Base-by-base conservation (phyloP, 2,329 filamentous ascomycete genomes). In the Venturia nashicola region DNA sequence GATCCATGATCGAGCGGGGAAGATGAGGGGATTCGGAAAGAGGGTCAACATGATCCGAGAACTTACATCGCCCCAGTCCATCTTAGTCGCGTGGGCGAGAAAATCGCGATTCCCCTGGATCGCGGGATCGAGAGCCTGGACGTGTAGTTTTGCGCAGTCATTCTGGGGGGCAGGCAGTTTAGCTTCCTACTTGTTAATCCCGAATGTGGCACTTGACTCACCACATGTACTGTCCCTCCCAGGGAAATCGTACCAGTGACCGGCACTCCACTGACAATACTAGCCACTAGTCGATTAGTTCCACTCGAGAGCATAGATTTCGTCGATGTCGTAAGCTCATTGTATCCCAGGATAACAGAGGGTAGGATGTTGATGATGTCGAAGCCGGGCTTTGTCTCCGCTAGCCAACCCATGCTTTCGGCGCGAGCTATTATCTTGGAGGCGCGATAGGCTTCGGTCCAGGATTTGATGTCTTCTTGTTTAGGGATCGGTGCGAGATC, bases 331-430 rank as follows among this genome's bases (percentile, higher is more conserved):
- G 68, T 69, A 12, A 71, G 65, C 32, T 72, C 70, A 61, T 74
- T 69, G 32, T 68, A 67, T 59, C 72, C 71, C 23, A 69, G 63
- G 9, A 73, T 68, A 55, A 70, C 72, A 11, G 68, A 65, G 1
- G 72, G 72, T 32, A 67, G 63, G 42, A 74, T 61, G 34, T 71
- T 67, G 23, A 72, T 68, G 20, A 71, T 61, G 36, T 73, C 70
- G 62, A 73, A 74, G 5, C n/a, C n/a, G 1, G 57, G 57, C 18
- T 69, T 67, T 3, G 69, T 65, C 66, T 64, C 32, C 3, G 23
- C 42, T 14, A 72, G 65, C 68, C 67, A 73, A n/a, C 62, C 64
- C 44, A 71, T 67, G 6, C 67, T 66, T n/a, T 54, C 62, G 20
- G 67, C 64, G 2, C 70, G 65, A 5, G 70, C 67, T 5, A 65